phyloP scores from a whole-genome alignment of 164 flowering plant genomes.

The Vitis labrusca region DNA sequence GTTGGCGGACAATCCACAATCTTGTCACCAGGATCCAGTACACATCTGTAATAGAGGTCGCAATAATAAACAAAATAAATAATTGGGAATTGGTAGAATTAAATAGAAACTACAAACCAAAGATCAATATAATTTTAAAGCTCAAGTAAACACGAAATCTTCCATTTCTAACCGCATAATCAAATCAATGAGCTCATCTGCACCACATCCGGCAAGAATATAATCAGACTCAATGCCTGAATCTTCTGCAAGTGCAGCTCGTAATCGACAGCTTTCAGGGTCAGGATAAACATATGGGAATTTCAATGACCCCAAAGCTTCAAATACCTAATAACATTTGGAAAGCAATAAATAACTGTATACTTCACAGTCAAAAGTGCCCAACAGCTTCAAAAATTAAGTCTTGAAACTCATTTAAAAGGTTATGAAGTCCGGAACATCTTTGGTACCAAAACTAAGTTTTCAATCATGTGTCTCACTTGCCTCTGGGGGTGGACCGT shows the following conservation, averaged over 20 bases:
- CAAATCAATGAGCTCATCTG: constrained; percentile 96
- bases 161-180: constrained; percentile 73
- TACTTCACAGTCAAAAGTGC: not conserved
- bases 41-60: constrained; percentile 60
- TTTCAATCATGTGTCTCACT: constrained; percentile 14
- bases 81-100: not conserved
- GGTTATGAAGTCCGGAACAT: too few relatives aligned
- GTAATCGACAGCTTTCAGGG: constrained; percentile 85
- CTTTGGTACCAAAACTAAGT: not conserved
- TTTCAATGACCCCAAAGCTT: constrained; percentile 79
- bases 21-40: constrained; percentile 96
- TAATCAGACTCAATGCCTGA: constrained; percentile 88
- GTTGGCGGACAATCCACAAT: constrained; percentile 99
- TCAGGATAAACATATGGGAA: constrained; percentile 95
- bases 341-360: constrained; percentile 24
- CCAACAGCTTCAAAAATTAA: too few relatives aligned
- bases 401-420: too few relatives aligned
- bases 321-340: constrained; percentile 65
- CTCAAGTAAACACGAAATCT: not conserved
- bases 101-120: not conserved
- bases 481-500: constrained; percentile 99
- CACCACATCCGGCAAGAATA: constrained; percentile 97
- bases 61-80: constrained; percentile 1
- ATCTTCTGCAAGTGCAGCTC: constrained; percentile 93
- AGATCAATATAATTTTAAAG: not conserved